Evolutionary conservation across 31 red algal species (phyloP).

Genomic region (Asparagopsis taxiformis): DNA sequence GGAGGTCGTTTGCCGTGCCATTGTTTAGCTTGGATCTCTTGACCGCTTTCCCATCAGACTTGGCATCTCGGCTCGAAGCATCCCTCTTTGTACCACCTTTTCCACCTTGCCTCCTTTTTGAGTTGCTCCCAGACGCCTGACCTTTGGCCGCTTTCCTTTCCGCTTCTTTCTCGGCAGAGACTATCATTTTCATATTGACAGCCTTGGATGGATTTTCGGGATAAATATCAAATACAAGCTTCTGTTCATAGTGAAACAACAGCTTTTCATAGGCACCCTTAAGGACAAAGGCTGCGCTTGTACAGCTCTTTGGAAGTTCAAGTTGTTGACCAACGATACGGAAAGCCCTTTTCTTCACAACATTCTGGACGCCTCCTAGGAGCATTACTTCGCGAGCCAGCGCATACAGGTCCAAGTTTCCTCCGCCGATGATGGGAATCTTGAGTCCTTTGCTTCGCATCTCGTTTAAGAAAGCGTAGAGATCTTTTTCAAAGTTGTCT

Average conservation of each 20-base stretch:
- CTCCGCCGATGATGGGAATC: conserved; percentile 77
- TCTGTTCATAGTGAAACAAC: conserved; percentile 87
- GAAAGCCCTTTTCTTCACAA: conserved; percentile 84
- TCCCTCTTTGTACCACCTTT: background rate
- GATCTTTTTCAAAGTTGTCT: conserved; percentile 47
- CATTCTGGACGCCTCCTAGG: conserved; percentile 81
- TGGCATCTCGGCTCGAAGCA: background rate
- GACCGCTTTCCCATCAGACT: background rate
- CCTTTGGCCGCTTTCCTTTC: conserved; percentile 36
- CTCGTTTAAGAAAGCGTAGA: conserved; percentile 69
- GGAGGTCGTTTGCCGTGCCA: no score
- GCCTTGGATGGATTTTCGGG: conserved; percentile 35
- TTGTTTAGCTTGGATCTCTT: no score
- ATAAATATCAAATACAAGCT: conserved; percentile 63
- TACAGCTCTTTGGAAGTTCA: conserved; percentile 82
- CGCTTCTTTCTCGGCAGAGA: conserved; percentile 26
- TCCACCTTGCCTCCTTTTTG: conserved; percentile 2
- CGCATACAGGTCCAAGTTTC: conserved; percentile 66
- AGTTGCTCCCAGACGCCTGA: background rate
- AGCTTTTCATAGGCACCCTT: conserved; percentile 84
- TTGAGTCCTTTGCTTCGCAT: conserved; percentile 39
- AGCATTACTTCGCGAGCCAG: conserved; percentile 74
- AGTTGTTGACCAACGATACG: conserved; percentile 77
- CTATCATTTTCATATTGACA: conserved; percentile 49
- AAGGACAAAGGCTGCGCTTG: conserved; percentile 83